These are phyloP conservation scores for Hippophae tibetana DNA, from an alignment of 306 rosid species.

Conservation along the genomic window DNA sequence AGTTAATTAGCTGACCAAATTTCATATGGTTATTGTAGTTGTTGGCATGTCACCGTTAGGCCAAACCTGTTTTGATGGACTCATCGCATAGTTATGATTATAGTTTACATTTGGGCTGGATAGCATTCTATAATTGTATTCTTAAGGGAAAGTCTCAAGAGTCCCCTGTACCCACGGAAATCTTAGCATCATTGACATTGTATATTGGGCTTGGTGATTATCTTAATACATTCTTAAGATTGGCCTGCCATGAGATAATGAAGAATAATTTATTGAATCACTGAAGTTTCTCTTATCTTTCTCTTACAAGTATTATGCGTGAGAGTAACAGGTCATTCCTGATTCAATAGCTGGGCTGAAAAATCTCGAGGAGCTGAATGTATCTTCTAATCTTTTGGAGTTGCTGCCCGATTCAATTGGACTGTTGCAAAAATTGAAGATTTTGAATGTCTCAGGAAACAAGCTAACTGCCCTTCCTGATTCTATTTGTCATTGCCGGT, in stretches of 20 bases:
- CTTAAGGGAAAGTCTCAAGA: no score
- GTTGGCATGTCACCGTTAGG: no score
- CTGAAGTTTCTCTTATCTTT: slow-evolving; percentile 1
- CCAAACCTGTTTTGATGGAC: no score
- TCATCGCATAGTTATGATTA: no score
- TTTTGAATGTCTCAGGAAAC: slow-evolving; percentile 66
- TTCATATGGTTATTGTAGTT: no score
- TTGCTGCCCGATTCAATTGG: slow-evolving; percentile 81
- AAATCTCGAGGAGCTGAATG: slow-evolving; percentile 75
- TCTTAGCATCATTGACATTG: no score
- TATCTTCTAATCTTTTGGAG: slow-evolving; percentile 59
- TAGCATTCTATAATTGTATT: no score
- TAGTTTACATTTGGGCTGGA: no score
- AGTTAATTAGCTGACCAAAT: no score
- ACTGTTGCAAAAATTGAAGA: slow-evolving; percentile 59
- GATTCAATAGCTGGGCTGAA: slow-evolving; percentile 63
- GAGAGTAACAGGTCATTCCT: slow-evolving; percentile 53
- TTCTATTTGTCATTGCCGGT: slow-evolving; percentile 80
- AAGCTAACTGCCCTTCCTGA: slow-evolving; percentile 73
- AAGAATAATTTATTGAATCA: background rate
- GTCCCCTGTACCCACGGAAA: no score
- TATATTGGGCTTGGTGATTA: no score
- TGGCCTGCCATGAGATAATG: background rate
- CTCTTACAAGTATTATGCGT: slow-evolving; percentile 9
- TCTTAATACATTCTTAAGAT: background rate